phyloP scores from a whole-genome alignment of 2,329 filamentous ascomycete species.

The Sporothrix protearum region DNA sequence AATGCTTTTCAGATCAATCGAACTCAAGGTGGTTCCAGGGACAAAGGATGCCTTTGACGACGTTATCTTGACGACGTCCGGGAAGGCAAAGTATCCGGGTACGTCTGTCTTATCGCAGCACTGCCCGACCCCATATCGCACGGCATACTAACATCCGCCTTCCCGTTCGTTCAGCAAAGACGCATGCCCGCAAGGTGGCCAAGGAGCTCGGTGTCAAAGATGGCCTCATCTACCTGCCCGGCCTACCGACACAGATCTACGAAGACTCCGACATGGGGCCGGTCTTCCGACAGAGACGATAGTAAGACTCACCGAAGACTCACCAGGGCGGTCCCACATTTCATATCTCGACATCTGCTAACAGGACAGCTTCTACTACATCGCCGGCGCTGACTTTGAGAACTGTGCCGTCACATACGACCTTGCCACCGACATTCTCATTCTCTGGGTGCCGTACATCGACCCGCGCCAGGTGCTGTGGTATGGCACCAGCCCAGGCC shows the following conservation, averaged over 20 bases:
- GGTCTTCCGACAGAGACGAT: conserved; percentile 55
- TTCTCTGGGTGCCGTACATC: conserved; percentile 69
- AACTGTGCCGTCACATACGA: conserved; percentile 57
- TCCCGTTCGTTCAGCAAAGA: conserved; percentile 45
- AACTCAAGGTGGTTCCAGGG: conserved; percentile 35
- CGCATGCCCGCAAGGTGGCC: conserved; percentile 56
- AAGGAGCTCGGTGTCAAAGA: conserved; percentile 46
- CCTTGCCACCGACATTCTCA: conserved; percentile 57
- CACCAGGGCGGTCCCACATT: not conserved
- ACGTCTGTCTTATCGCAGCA: conserved; percentile 22
- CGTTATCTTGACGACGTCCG: not conserved
- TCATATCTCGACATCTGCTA: not conserved
- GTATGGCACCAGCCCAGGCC: conserved; percentile 58
- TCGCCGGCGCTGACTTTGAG: conserved; percentile 53
- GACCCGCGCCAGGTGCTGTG: conserved; percentile 60
- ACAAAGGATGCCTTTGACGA: not conserved
- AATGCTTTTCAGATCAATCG: conserved; percentile 36
- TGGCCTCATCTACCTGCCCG: conserved; percentile 56
- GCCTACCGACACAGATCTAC: conserved; percentile 48
- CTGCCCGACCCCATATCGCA: no score
- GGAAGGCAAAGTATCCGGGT: conserved; percentile 38
- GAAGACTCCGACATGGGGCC: conserved; percentile 58
- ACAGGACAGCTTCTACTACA: conserved; percentile 53
- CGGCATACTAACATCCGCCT: not conserved
- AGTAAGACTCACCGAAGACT: conserved; percentile 46